These are phyloP conservation scores for Mitragyna speciosa DNA, from an alignment of 257 asterid species.

Conservation along the genomic window DNA sequence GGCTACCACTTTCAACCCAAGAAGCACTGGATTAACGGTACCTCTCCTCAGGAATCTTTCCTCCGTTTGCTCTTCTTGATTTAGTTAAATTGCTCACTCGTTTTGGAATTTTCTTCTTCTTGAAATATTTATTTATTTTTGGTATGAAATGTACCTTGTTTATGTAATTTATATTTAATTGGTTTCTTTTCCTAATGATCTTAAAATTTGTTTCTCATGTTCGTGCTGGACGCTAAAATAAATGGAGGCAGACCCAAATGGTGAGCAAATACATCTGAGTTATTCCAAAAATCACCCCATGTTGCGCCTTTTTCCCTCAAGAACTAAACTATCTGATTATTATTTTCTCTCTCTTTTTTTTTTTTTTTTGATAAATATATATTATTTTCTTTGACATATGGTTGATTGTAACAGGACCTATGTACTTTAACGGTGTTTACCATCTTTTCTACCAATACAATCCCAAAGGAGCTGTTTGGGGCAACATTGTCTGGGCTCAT, in stretches of 20 bases:
- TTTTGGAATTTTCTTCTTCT: no score
- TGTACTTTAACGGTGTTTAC: conserved; percentile 68
- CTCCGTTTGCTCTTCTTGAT: not conserved
- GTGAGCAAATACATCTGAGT: conserved; percentile 15
- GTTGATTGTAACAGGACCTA: conserved; percentile 44
- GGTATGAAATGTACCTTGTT: no score
- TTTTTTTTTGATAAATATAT: no score
- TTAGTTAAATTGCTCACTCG: no score
- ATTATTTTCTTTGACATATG: not conserved
- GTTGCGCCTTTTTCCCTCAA: not conserved
- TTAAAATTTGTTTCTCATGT: conserved; percentile 14
- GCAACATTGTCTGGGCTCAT: conserved; percentile 81
- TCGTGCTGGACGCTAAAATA: not conserved
- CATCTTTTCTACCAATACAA: conserved; percentile 80
- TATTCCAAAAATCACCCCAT: not conserved
- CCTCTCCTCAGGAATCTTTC: not conserved
- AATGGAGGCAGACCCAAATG: conserved; percentile 40
- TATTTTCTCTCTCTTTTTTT: not conserved
- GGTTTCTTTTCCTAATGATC: conserved; percentile 1
- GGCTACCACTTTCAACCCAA: conserved; percentile 63
- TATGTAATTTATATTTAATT: no score
- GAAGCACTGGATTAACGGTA: conserved; percentile 58
- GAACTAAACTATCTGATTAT: not conserved
- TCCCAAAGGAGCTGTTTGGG: conserved; percentile 75
- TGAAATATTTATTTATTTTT: no score